These are phyloP conservation scores for Vicia sativa DNA, from an alignment of 306 rosid species.

Conservation along the genomic window DNA sequence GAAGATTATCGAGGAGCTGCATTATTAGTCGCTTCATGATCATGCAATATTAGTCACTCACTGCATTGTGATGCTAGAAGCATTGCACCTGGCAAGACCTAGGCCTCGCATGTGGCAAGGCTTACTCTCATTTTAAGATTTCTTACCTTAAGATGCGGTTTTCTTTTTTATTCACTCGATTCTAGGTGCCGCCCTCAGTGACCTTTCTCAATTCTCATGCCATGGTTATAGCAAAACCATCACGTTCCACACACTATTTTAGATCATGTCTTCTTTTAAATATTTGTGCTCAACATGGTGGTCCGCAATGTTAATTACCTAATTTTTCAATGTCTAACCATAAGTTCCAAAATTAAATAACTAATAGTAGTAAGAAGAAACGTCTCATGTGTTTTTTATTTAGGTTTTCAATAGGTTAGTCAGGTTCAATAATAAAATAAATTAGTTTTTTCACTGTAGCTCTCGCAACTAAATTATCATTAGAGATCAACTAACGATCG, in stretches of 20 bases:
- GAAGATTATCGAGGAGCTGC: not conserved
- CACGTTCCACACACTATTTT: conserved; percentile 44
- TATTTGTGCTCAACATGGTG: conserved; percentile 14
- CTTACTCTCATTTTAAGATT: conserved; percentile 12
- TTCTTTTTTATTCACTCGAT: conserved; percentile 32
- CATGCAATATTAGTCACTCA: conserved; percentile 38
- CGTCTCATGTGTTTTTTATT: no score
- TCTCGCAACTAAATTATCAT: no score
- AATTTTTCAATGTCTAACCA: no score
- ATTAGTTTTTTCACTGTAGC: no score
- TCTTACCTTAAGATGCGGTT: not conserved
- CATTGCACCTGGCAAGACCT: conserved; percentile 67
- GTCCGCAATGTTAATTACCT: not conserved
- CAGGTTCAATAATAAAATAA: no score
- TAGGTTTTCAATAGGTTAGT: no score
- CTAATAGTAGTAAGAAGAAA: no score
- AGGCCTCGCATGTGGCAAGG: conserved; percentile 56
- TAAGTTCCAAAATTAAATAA: no score
- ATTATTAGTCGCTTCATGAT: not conserved
- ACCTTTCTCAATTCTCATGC: conserved; percentile 29
- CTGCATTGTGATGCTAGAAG: conserved; percentile 43
- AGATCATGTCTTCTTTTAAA: conserved; percentile 6
- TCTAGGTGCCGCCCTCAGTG: conserved; percentile 65
- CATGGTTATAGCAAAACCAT: conserved; percentile 38
- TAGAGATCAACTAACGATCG: no score